Conservation (phyloP, 2,329 filamentous ascomycete species). For the Alternaria gansuensis region DNA sequence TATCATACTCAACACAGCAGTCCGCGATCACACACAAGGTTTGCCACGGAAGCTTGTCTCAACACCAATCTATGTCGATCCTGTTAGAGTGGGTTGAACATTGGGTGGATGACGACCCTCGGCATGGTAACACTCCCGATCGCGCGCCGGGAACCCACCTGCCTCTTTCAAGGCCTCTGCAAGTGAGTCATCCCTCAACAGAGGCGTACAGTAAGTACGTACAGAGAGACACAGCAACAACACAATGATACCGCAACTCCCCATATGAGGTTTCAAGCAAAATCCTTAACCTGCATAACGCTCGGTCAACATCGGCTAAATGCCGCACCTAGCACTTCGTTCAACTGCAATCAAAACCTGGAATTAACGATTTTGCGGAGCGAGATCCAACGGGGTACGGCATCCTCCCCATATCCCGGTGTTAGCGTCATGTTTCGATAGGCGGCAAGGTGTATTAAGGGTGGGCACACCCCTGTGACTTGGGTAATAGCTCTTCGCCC, state of each 20-base stretch:
- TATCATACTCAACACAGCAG: neutral
- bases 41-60: conserved; percentile 2
- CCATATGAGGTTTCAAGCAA: neutral
- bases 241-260: neutral
- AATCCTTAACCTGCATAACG: neutral
- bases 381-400: neutral
- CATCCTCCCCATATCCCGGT: conserved; percentile 14
- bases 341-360: conserved; percentile 1
- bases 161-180: conserved; percentile 5
- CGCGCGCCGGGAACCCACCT: neutral
- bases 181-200: conserved; percentile 11
- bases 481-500: neutral
- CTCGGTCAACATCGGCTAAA: conserved; percentile 9
- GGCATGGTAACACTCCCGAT: conserved; percentile 10
- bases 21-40: no score
- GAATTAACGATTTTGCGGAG: conserved; percentile 4
- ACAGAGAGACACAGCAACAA: conserved; percentile 1
- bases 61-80: neutral
- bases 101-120: neutral
- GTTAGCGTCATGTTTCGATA: conserved; percentile 16
- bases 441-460: conserved; percentile 11
- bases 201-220: neutral
- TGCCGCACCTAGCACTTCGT: neutral
- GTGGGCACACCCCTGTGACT: conserved; percentile 11
- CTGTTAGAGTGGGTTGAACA: neutral